These are phyloP conservation scores for Trypanosoma melophagium DNA, from an alignment of 208 protist genomes.

Conservation along the genomic window DNA sequence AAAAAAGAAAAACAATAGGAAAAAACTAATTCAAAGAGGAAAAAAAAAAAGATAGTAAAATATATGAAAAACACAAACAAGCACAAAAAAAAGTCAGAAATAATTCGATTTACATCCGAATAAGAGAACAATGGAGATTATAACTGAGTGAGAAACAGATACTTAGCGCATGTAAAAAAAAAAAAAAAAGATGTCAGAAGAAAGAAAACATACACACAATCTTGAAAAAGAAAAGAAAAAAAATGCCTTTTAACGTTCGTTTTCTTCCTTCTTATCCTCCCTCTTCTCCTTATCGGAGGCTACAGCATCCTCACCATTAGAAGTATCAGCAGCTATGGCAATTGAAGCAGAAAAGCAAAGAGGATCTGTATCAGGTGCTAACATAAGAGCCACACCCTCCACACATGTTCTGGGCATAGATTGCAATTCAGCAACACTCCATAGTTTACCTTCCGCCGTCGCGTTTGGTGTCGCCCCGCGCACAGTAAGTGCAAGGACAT, in stretches of 20 bases:
- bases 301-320: background rate
- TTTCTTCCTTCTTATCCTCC: background rate
- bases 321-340: background rate
- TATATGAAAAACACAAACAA: background rate
- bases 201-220: background rate
- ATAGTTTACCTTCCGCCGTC: conserved; percentile 23
- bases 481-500: conserved; percentile 45
- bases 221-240: background rate
- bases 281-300: too few relatives aligned
- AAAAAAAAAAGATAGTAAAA: background rate
- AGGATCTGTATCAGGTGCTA: background rate
- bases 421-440: conserved; percentile 29
- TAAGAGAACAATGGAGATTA: background rate
- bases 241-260: too few relatives aligned
- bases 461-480: conserved; percentile 11
- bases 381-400: conserved; percentile 16
- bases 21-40: background rate
- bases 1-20: background rate
- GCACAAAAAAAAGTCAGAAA: conserved; percentile 1
- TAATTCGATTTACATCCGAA: background rate
- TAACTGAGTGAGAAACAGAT: background rate
- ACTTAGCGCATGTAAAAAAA: background rate
- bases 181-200: background rate
- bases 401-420: conserved; percentile 16
- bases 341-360: background rate